Base-by-base conservation (phyloP, 768 basidiomycete genomes). In the Chalciporus chontae region DNA sequence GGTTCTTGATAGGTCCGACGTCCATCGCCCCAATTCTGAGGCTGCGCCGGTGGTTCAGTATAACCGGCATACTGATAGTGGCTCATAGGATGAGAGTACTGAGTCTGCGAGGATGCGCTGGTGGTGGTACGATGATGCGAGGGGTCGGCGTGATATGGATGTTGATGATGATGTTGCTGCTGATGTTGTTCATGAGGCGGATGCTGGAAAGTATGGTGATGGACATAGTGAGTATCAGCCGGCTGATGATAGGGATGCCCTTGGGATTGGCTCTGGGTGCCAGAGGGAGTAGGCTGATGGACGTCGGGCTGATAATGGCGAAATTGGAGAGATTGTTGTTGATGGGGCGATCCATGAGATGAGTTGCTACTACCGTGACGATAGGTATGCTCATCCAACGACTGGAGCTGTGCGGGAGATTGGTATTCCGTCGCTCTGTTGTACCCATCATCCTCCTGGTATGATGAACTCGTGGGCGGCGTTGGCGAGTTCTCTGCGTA, bases 131-230 rank as follows among this genome's bases (percentile, higher is more conserved):
- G 47, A 29, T 37, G 45, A 38, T 48, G 45, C 14, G 55, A 44
- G 3, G 56, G 31, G 21, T 54, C 57, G 26, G 57, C 3, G 23
- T 48, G 51, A 24, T 54, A 54, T n/a, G 43, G 40, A 7, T 50
- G 51, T n/a, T 59, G 70, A 18, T 52, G 26, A 26, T 26, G 26
- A 21, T 59, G 53, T 9, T 66, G 66, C 24, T 59, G 56, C 21
- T 40, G 53, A 26, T 56, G 65, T 17, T 47, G 56, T 8, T 56
- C 55, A 11, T 27, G 50, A 29, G 48, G 45, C 23, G 49, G 62
- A 29, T 53, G 62, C 27, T 50, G 50, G 26, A 52, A 53, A 29
- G 31, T 21, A 3, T 54, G 43, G 47, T 64, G 58, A 17, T 53
- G 45, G 18, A 54, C 58, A 7, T 53, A 59, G 17, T 45, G 55